Base-by-base conservation (phyloP, 1,284 basidiomycete species). In the Coriolopsis trogii region DNA sequence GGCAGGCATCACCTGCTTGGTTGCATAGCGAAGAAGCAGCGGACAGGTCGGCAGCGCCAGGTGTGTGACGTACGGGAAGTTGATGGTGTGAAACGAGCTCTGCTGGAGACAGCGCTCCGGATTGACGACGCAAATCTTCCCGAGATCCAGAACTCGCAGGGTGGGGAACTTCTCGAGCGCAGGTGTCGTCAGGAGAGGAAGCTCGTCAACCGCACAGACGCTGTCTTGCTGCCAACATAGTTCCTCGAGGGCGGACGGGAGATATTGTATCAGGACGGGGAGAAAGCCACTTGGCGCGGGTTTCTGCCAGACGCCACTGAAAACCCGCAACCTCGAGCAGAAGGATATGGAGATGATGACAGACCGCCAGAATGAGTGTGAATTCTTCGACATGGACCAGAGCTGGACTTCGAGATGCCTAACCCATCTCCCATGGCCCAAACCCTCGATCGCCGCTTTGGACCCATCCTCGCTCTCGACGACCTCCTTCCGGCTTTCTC, bases 181-280 rank as follows among this genome's bases (percentile, higher is more conserved):
- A 6, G 52, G 16, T 3, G 55, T 47, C 4, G 52, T 53, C 20
- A 60, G 53, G 21, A 61, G 46, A 8, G 58, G 53, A 3, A 53
- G 48, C 51, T 55, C 53, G 38, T 55, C 53, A 21, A 51, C 61
- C 50, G 53, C 45, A 25, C 59, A 33, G 29, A 56, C 51, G 40
- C 51, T 48, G 44, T 62, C 56, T 50, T 65, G 61, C 43, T 56
- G 58, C 64, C 64, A 65, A 40, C 58, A 59, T n/a, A 65, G 46
- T 41, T 59, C 58, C 41, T 53, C 51, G 38, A 65, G 51, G 37
- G 61, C 54, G 20, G 41, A 50, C 24, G 55, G 58, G 49, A 60
- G 55, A 52, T 61, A 62, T 39, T 53, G 50, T 25, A 47, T 50
- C 43, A 65, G 53, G 20, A 61, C 51, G 46, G 55, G 48, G n/a